phyloP scores from a whole-genome alignment of 768 basidiomycete genomes.

The Pulveroboletus ravenelii region DNA sequence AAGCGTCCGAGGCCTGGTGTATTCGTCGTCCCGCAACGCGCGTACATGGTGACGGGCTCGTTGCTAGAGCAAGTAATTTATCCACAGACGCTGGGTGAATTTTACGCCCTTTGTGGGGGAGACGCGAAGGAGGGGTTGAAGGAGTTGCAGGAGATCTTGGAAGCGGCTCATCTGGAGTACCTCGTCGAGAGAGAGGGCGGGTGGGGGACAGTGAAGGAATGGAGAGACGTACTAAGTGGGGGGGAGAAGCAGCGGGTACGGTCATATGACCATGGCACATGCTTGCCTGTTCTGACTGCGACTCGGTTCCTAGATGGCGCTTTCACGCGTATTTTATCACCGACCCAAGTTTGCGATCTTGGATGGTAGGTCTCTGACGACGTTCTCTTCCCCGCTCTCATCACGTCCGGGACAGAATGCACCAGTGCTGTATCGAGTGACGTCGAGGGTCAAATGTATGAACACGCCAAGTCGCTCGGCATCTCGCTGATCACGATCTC shows the following conservation, averaged over 20 bases:
- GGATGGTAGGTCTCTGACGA: slow-evolving; percentile 55
- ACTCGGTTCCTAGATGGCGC: slow-evolving; percentile 58
- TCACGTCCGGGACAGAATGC: slow-evolving; percentile 54
- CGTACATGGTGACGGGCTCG: slow-evolving; percentile 87
- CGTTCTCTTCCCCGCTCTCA: background rate
- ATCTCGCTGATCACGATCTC: slow-evolving; percentile 95
- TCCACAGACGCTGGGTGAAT: slow-evolving; percentile 63
- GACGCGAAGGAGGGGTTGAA: slow-evolving; percentile 43
- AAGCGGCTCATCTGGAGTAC: slow-evolving; percentile 80
- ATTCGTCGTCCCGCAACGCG: slow-evolving; percentile 88
- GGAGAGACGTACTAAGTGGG: slow-evolving; percentile 93
- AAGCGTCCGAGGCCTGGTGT: slow-evolving; percentile 43
- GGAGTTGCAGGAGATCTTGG: slow-evolving; percentile 73
- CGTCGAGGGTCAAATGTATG: slow-evolving; percentile 95
- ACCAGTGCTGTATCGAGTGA: slow-evolving; percentile 95
- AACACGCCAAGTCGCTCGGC: slow-evolving; percentile 80
- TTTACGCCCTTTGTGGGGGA: slow-evolving; percentile 60
- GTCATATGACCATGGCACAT: background rate
- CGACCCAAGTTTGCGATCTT: slow-evolving; percentile 76
- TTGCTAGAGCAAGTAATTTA: slow-evolving; percentile 93
- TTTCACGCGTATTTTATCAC: slow-evolving; percentile 93
- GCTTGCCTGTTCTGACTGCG: background rate
- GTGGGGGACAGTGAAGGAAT: slow-evolving; percentile 86
- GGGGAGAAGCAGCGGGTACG: slow-evolving; percentile 90
- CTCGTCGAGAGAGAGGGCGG: slow-evolving; percentile 86